Evolutionary conservation across 768 basidiomycete species (phyloP), one percentile per base, ranked within the genome.

Genomic region (Psilocybe cyanescens): DNA sequence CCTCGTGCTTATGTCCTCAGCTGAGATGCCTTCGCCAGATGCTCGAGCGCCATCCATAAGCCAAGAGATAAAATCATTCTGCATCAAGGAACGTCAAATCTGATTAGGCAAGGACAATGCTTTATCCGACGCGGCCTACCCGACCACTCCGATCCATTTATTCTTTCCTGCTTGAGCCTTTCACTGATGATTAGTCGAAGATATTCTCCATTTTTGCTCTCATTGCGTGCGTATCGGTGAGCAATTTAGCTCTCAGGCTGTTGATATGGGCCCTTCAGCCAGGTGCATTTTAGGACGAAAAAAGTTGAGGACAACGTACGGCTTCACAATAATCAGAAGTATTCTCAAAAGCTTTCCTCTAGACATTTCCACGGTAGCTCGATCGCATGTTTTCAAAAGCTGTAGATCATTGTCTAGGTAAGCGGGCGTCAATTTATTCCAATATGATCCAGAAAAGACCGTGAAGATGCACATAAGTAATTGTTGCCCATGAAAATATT

Each of bases 11-110:
- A 81, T 64, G 31, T 76, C 71, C 14, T 66, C 57, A 0, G 72
- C 57, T 3, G 61, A 70, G 28, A 67, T 63, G 35, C 74, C 70
- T 14, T 73, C 59, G 6, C 70, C 72, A 8, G 55, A 47, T 44
- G 65, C 52, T 46, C 70, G 64, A 0, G 80, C 78, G 7, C 68
- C 71, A 48, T 80, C 81, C 45, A 83, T 72, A 9, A 83, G 69
- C 81, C 82, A 86, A 19, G 76, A 72, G 0, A 84, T 70, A 19
- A 83, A 60, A 57, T 84, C 82, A 56, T 78, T 76, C 83, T 83
- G 17, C 14, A 39, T 16, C 12, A n/a, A 29, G 7, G 3, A 12
- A 3, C 8, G 17, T 49, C 12, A 14, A 44, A n/a, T 7, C 41
- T 12, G n/a, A 44, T 14, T 39, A 39, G 8, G 37, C 14, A 8